A percentile compares a stretch with the other conserved stretches of the same genome.
Conservation (phyloP, 345 rosid species). For the Rhodamnia argentea region DNA sequence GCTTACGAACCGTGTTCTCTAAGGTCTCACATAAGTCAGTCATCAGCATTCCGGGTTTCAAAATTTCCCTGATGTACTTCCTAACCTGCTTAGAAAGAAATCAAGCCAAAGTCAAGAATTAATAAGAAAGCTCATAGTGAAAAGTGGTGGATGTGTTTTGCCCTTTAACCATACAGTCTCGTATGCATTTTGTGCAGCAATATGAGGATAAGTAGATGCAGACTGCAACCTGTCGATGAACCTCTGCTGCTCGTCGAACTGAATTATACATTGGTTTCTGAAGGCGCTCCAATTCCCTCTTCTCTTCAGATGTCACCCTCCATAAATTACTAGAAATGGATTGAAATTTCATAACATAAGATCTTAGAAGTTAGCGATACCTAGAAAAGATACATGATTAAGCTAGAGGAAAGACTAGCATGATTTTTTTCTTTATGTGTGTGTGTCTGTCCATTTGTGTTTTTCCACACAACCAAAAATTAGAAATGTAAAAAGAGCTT, state of each 20-base stretch:
- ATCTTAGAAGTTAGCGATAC: neutral
- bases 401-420: neutral
- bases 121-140: neutral
- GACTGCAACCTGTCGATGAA: constrained; percentile 78
- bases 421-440: neutral
- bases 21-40: constrained; percentile 87
- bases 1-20: constrained; percentile 82
- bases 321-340: constrained; percentile 60
- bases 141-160: neutral
- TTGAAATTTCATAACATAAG: neutral
- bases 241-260: constrained; percentile 95
- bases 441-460: neutral
- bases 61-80: constrained; percentile 65
- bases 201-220: neutral
- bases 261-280: constrained; percentile 83
- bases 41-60: constrained; percentile 93
- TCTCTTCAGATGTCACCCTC: constrained; percentile 96
- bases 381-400: neutral
- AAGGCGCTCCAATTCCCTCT: constrained; percentile 82
- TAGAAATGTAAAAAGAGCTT: neutral
- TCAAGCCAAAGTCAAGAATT: neutral
- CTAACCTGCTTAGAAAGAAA: constrained; percentile 43
- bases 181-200: neutral
- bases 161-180: neutral
- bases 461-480: neutral